Evolutionary conservation across 768 basidiomycete genomes (phyloP).

Genomic region (Grammothele lineata): DNA sequence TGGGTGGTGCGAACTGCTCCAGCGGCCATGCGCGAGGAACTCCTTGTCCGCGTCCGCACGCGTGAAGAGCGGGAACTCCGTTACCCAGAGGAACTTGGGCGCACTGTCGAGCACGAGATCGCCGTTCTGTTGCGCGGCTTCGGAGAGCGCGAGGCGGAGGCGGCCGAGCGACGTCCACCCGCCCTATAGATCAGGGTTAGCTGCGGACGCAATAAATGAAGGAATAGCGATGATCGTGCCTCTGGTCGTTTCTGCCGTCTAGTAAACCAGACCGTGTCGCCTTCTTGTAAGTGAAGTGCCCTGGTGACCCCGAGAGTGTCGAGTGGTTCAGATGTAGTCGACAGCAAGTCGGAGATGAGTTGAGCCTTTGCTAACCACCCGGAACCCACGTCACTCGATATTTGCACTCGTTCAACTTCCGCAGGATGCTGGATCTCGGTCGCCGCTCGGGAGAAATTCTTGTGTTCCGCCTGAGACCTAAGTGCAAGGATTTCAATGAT

Average conservation of each 20-base stretch:
- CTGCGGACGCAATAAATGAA: too few species aligned
- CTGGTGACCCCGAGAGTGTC: too few species aligned
- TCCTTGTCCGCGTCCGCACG: constrained; percentile 85
- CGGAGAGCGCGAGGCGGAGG: constrained; percentile 60
- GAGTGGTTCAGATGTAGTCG: too few species aligned
- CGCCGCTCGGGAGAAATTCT: constrained; percentile 1
- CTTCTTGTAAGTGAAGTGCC: too few species aligned
- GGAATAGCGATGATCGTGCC: constrained; percentile 37
- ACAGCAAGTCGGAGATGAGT: too few species aligned
- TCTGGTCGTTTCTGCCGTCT: constrained; percentile 46
- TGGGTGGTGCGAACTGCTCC: constrained; percentile 92
- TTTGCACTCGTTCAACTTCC: constrained; percentile 4
- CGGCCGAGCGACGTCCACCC: constrained; percentile 82
- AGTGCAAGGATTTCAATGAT: constrained; percentile 20
- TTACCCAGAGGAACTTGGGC: constrained; percentile 92
- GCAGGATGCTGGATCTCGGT: background rate
- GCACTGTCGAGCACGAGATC: constrained; percentile 47
- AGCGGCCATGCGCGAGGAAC: constrained; percentile 78
- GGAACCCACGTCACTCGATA: background rate
- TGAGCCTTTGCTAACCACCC: too few species aligned
- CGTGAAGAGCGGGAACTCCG: constrained; percentile 92
- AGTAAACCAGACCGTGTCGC: constrained; percentile 45
- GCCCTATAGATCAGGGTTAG: constrained; percentile 47
- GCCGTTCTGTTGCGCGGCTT: constrained; percentile 59
- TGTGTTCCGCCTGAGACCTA: background rate